Conservation (phyloP, 305 asterid genomes). For the Fraxinus sp. region DNA sequence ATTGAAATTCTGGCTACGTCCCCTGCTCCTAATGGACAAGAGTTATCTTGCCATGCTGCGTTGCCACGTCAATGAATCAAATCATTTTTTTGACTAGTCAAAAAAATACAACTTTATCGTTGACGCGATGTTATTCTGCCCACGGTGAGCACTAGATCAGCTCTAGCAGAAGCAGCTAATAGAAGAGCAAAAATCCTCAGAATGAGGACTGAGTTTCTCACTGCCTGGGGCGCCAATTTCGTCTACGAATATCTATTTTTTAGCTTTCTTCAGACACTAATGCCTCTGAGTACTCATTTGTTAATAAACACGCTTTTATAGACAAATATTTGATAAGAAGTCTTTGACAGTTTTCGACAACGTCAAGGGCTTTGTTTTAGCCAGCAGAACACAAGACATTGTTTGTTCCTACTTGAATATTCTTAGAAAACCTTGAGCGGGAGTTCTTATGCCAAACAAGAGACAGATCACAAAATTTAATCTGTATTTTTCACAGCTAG, state of each 20-base stretch:
- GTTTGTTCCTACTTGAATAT: background rate
- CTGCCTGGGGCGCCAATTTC: background rate
- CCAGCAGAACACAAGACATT: background rate
- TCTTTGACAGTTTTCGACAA: background rate
- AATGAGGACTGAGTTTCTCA: constrained; percentile 18
- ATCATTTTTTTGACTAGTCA: too few relatives aligned
- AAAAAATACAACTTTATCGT: too few relatives aligned
- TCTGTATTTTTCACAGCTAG: background rate
- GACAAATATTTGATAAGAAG: background rate
- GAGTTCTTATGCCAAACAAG: background rate
- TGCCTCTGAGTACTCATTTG: background rate
- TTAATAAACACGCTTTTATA: background rate
- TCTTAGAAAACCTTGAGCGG: background rate
- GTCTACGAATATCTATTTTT: background rate
- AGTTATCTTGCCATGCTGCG: too few relatives aligned
- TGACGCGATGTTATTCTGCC: too few relatives aligned
- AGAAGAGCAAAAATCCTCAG: constrained; percentile 42
- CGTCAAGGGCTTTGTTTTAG: background rate
- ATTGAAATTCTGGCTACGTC: too few relatives aligned
- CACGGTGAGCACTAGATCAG: too few relatives aligned
- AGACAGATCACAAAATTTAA: background rate
- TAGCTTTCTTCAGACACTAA: background rate
- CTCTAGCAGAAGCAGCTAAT: constrained; percentile 34
- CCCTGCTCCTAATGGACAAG: too few relatives aligned
- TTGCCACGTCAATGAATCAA: too few relatives aligned